Conservation (phyloP, 495 filamentous ascomycete species). For the Umbilicaria muhlenbergii region DNA sequence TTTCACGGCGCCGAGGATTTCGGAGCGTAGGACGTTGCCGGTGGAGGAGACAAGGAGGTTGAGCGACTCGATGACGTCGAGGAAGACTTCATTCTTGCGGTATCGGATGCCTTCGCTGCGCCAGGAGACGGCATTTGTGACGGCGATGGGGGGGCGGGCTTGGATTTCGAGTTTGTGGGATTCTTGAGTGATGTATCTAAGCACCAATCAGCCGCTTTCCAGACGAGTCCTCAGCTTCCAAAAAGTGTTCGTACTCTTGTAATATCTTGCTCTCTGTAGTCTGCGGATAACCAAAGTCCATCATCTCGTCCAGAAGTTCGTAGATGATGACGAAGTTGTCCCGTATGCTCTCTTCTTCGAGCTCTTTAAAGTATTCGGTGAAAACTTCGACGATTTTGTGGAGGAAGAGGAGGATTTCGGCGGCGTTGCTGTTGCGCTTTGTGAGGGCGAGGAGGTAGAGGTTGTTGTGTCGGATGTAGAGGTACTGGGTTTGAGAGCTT, state of each 20-base stretch:
- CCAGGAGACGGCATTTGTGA: slow-evolving; percentile 98
- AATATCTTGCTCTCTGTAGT: slow-evolving; percentile 98
- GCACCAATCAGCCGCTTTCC: slow-evolving; percentile 3
- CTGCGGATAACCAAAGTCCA: slow-evolving; percentile 99
- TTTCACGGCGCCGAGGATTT: slow-evolving; percentile 95
- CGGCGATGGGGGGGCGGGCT: slow-evolving; percentile 97
- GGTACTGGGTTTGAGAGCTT: slow-evolving; percentile 45
- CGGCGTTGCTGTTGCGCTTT: slow-evolving; percentile 97
- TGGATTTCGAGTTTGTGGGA: slow-evolving; percentile 97
- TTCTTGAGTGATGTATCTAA: slow-evolving; percentile 94
- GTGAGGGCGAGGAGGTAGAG: slow-evolving; percentile 97
- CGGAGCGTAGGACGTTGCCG: slow-evolving; percentile 90
- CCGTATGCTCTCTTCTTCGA: slow-evolving; percentile 97
- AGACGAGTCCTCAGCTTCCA: slow-evolving; percentile 1
- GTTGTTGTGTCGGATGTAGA: slow-evolving; percentile 99
- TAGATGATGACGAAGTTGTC: slow-evolving; percentile 99
- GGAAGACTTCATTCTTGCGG: slow-evolving; percentile 98
- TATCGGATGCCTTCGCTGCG: slow-evolving; percentile 96
- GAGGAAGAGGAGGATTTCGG: slow-evolving; percentile 94
- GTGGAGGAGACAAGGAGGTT: slow-evolving; percentile 91
- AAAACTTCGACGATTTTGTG: slow-evolving; percentile 98
- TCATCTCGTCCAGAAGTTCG: slow-evolving; percentile 99
- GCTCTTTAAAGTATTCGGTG: slow-evolving; percentile 98
- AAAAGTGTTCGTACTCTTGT: slow-evolving; percentile 49
- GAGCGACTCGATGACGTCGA: slow-evolving; percentile 93